A percentile compares a stretch with the other conserved stretches of the same genome.
phyloP scores from a whole-genome alignment of 73 alveolate species.

The Uronychia binucleata region DNA sequence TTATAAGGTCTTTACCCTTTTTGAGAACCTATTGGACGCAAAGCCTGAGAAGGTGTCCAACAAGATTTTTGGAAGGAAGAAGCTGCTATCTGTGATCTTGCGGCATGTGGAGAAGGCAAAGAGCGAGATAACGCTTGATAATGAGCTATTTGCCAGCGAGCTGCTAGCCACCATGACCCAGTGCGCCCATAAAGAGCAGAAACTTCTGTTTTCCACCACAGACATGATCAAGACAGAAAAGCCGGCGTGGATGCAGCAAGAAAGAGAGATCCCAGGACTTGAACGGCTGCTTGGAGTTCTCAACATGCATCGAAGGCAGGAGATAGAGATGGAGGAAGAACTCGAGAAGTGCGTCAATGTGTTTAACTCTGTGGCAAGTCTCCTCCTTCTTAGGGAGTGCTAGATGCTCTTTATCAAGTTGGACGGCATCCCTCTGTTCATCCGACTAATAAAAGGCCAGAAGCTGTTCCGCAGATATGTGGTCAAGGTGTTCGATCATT shows the following conservation, averaged over 20 bases:
- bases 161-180: not conserved
- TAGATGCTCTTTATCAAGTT: not conserved
- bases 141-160: not conserved
- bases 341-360: not conserved
- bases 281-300: not conserved
- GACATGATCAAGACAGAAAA: not conserved
- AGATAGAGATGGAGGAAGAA: not conserved
- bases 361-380: not conserved
- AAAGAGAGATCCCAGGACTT: not conserved
- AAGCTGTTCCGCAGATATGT: not conserved
- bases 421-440: not conserved
- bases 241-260: not conserved
- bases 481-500: not conserved
- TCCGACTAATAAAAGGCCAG: not conserved
- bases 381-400: not conserved
- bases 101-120: not conserved
- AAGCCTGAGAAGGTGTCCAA: not conserved
- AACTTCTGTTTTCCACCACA: not conserved
- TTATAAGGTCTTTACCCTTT: not conserved
- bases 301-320: not conserved
- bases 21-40: not conserved
- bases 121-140: not conserved
- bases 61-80: not conserved
- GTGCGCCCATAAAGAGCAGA: not conserved
- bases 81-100: not conserved